phyloP scores from a whole-genome alignment of 306 rosid genomes.

The Cucurbita moschata region DNA sequence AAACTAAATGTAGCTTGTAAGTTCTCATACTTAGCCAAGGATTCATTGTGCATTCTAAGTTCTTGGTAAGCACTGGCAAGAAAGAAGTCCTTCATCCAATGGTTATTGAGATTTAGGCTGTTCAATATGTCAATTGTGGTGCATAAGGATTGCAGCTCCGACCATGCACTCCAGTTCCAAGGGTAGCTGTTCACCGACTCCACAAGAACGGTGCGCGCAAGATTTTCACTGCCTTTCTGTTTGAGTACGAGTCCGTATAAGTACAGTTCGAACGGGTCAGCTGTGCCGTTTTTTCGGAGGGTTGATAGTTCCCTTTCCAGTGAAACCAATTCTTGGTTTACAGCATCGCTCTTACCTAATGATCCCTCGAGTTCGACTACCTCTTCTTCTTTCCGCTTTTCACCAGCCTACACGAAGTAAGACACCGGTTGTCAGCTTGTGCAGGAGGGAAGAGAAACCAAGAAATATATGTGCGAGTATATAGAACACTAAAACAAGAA shows the following conservation, averaged over 20 bases:
- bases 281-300: constrained; percentile 50
- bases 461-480: background rate
- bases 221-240: constrained; percentile 67
- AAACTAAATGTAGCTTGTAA: constrained; percentile 59
- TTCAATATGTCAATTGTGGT: constrained; percentile 52
- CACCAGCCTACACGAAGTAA: constrained; percentile 63
- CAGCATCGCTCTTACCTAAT: constrained; percentile 61
- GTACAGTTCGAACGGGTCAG: constrained; percentile 80
- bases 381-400: constrained; percentile 96
- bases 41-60: constrained; percentile 75
- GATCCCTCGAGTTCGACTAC: constrained; percentile 94
- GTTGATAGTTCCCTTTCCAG: constrained; percentile 78
- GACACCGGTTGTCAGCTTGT: background rate
- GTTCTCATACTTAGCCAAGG: constrained; percentile 57
- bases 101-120: constrained; percentile 69
- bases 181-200: constrained; percentile 94
- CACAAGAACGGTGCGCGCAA: constrained; percentile 69
- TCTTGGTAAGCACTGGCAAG: constrained; percentile 83
- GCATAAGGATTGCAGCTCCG: constrained; percentile 79
- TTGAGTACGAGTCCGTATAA: constrained; percentile 85
- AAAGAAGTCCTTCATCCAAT: constrained; percentile 96
- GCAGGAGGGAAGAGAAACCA: background rate
- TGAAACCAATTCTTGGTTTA: constrained; percentile 65
- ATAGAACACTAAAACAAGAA: background rate
- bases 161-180: constrained; percentile 99